Conservation (phyloP, 495 filamentous ascomycete genomes). For the Penicillium atrosanguineum region DNA sequence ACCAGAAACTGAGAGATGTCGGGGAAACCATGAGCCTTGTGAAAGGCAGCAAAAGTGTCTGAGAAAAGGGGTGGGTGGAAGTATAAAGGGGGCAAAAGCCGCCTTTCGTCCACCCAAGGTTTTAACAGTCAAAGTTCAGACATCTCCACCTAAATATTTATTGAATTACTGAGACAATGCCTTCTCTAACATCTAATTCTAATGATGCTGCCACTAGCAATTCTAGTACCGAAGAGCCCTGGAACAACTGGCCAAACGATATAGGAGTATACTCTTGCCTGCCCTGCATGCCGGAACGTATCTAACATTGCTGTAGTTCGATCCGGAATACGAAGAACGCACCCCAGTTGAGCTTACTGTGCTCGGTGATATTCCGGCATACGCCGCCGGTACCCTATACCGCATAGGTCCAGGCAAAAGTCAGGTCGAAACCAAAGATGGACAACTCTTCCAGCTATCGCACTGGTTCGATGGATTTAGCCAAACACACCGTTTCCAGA, state of each 20-base stretch:
- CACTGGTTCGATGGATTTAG: constrained; percentile 84
- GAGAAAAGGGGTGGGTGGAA: background rate
- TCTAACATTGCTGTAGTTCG: constrained; percentile 38
- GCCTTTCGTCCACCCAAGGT: background rate
- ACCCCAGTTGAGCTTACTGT: constrained; percentile 49
- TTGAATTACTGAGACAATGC: constrained; percentile 4
- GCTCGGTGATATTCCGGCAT: constrained; percentile 49
- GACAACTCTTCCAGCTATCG: constrained; percentile 50
- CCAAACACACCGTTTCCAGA: constrained; percentile 73
- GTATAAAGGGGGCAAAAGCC: background rate
- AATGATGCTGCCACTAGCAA: background rate
- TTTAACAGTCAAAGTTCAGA: background rate
- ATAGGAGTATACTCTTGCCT: constrained; percentile 16
- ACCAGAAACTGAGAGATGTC: background rate
- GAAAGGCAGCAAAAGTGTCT: too few species aligned
- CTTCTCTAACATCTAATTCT: background rate
- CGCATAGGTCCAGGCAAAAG: constrained; percentile 68
- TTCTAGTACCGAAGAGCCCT: constrained; percentile 8
- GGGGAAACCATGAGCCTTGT: too few species aligned
- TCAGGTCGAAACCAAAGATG: constrained; percentile 53
- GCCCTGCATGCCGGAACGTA: background rate
- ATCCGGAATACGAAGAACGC: constrained; percentile 47
- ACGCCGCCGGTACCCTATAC: constrained; percentile 62
- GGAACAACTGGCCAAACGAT: constrained; percentile 26
- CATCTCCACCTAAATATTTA: background rate